Base-by-base conservation (phyloP, 495 filamentous ascomycete genomes). In the Aspergillus baeticus region DNA sequence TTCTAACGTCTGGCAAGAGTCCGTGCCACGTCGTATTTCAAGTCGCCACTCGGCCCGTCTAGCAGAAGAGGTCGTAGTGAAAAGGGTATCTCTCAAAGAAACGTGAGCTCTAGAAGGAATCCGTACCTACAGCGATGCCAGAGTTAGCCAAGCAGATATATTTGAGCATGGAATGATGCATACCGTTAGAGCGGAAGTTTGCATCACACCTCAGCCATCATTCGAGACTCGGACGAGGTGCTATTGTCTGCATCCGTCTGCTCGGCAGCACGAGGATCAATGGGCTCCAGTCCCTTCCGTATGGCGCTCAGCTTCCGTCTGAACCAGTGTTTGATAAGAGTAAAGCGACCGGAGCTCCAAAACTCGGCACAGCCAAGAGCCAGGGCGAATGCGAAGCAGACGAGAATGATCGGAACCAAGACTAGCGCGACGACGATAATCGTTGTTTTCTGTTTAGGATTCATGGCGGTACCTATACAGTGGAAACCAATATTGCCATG, bases 371-470 rank as follows among this genome's bases (percentile, higher is more conserved):
- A 78, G 38, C 71, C 71, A 42, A 84, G 60, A 29, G 78, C 77
- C 23, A 80, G 49, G 45, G 68, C 72, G 55, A 80, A 74, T 23
- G 70, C 65, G 50, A 67, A 69, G 41, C 69, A 65, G 47, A 81
- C 69, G 36, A 82, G 65, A 50, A 72, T 64, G 47, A 81, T 78
- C 23, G 84, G 83, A 46, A 86, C 73, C n/a, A 84, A 64, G 57
- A 83, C 71, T 55, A 85, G 72, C 35, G 75, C 70, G 51, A 75
- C 72, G 57, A 83, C 70, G 54, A 73, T 68, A 63, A 69, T 64
- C 37, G 70, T 62, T 46, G 59, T 71, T 54, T 72, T 72, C 52
- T 69, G 63, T 60, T 70, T 61, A 51, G 61, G 56, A 17, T 66
- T 65, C 62, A 69, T 60, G 41, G 43, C 60, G 64, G 39, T 57